phyloP scores from a whole-genome alignment of 768 basidiomycete species.

The Leccinum boreale region DNA sequence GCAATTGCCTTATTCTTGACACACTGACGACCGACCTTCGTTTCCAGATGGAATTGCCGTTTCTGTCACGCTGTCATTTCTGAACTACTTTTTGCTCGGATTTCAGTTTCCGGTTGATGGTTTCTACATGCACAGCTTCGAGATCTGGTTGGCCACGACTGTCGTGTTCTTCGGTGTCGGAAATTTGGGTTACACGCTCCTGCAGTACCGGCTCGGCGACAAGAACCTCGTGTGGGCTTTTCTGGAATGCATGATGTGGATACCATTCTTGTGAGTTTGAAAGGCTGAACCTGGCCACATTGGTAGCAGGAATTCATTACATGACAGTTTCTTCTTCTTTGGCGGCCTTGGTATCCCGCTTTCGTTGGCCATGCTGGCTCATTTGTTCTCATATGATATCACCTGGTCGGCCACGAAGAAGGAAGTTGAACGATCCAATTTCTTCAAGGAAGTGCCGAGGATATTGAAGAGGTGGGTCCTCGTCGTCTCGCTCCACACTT shows the following conservation, averaged over 20 bases:
- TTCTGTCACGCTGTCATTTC: constrained; percentile 58
- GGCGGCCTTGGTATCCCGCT: constrained; percentile 56
- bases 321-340: constrained; percentile 46
- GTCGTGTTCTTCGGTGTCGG: constrained; percentile 78
- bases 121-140: constrained; percentile 76
- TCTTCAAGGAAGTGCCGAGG: constrained; percentile 85
- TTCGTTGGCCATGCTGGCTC: constrained; percentile 49
- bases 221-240: constrained; percentile 23
- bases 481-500: background rate
- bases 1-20: background rate
- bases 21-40: background rate
- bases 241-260: constrained; percentile 26
- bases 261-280: constrained; percentile 37
- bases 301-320: constrained; percentile 4
- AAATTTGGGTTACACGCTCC: constrained; percentile 64
- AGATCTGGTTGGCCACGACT: constrained; percentile 74
- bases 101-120: constrained; percentile 71
- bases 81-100: constrained; percentile 76
- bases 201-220: constrained; percentile 69
- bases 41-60: constrained; percentile 54
- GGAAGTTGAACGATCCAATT: constrained; percentile 85
- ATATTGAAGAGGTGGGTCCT: constrained; percentile 52
- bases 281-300: background rate
- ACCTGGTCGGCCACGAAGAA: constrained; percentile 64
- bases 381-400: constrained; percentile 58